Evolutionary conservation across 2,329 filamentous ascomycete species (phyloP).

Genomic region (Phaeoacremonium minimum): DNA sequence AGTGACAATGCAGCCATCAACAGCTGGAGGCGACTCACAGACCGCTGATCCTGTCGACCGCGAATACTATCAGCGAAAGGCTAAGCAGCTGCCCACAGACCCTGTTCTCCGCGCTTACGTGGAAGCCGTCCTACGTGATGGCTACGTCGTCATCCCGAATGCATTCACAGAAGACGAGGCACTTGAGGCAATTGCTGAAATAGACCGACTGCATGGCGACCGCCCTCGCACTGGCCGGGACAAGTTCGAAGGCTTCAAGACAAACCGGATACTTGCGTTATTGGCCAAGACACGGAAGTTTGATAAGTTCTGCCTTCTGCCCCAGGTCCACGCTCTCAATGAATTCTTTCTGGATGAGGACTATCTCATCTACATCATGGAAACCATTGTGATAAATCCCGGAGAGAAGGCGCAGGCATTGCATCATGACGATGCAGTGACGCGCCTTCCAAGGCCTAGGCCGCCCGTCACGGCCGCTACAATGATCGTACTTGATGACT

Average conservation of each 20-base stretch:
- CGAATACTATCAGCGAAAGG: slow-evolving; percentile 1
- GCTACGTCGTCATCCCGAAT: slow-evolving; percentile 25
- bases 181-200: slow-evolving; percentile 21
- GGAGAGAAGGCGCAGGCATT: slow-evolving; percentile 29
- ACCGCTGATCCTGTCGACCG: background rate
- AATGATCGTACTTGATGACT: slow-evolving; percentile 24
- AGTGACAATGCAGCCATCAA: no score
- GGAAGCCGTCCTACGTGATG: slow-evolving; percentile 13
- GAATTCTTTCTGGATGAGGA: slow-evolving; percentile 32
- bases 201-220: slow-evolving; percentile 24
- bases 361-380: slow-evolving; percentile 26
- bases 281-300: slow-evolving; percentile 31
- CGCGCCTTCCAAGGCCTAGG: slow-evolving; percentile 24
- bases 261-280: slow-evolving; percentile 30
- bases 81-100: slow-evolving; percentile 2
- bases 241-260: slow-evolving; percentile 29
- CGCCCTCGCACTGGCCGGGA: slow-evolving; percentile 23
- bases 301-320: slow-evolving; percentile 27
- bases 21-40: no score
- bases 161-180: slow-evolving; percentile 14
- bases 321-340: slow-evolving; percentile 29
- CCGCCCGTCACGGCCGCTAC: slow-evolving; percentile 26
- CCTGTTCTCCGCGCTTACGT: background rate
- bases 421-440: slow-evolving; percentile 26
- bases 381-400: slow-evolving; percentile 31